Conservation (phyloP, 2,329 filamentous ascomycete species). For the Macrophomina pseudophaseolina region DNA sequence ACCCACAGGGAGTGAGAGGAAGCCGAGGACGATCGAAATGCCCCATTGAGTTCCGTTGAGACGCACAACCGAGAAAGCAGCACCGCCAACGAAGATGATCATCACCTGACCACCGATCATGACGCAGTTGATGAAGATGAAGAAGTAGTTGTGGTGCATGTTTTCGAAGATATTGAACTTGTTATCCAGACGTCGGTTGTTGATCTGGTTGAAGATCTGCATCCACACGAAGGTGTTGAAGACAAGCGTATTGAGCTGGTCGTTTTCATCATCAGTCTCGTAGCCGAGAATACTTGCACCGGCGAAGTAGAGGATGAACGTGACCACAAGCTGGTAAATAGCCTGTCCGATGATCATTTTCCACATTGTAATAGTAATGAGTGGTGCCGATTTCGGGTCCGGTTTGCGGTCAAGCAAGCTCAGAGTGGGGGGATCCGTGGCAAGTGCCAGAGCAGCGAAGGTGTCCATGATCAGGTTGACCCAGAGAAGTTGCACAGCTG, state of each 20-base stretch:
- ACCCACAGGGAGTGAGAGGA: slow-evolving; percentile 84
- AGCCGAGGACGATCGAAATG: slow-evolving; percentile 81
- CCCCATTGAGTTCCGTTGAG: slow-evolving; percentile 82
- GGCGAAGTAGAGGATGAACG: slow-evolving; percentile 73
- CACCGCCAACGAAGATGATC: slow-evolving; percentile 85
- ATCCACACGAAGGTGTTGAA: slow-evolving; percentile 99
- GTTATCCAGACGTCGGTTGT: slow-evolving; percentile 94
- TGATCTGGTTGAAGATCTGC: slow-evolving; percentile 99
- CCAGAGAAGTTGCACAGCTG: slow-evolving; percentile 88
- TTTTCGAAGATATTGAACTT: slow-evolving; percentile 95
- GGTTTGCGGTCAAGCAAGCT: slow-evolving; percentile 82
- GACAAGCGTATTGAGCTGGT: slow-evolving; percentile 74
- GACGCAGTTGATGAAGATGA: slow-evolving; percentile 80
- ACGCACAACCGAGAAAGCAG: slow-evolving; percentile 75
- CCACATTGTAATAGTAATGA: slow-evolving; percentile 82
- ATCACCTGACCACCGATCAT: slow-evolving; percentile 90
- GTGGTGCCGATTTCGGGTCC: slow-evolving; percentile 76
- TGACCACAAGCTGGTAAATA: slow-evolving; percentile 77
- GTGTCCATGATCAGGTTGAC: slow-evolving; percentile 93
- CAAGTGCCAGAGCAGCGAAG: slow-evolving; percentile 85
- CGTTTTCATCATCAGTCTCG: slow-evolving; percentile 50
- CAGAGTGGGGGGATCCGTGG: slow-evolving; percentile 81
- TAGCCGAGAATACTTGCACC: slow-evolving; percentile 66
- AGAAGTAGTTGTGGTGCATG: slow-evolving; percentile 83
- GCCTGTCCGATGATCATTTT: slow-evolving; percentile 79